Evolutionary conservation across 306 rosid genomes (phyloP).

Genomic region (Alnus glutinosa): DNA sequence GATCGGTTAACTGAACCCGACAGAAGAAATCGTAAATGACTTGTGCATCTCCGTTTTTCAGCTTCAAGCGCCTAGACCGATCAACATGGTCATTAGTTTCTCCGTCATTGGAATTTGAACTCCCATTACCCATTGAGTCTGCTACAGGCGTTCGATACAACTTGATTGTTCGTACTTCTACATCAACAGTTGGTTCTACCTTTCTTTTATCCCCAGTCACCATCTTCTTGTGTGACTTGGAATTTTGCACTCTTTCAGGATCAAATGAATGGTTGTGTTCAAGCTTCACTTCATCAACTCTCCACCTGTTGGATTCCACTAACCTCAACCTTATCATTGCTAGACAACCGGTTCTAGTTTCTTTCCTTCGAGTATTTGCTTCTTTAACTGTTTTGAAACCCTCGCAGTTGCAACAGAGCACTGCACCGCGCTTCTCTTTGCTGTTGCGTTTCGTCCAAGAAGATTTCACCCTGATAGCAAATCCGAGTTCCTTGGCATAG

Average conservation of each 20-base stretch:
- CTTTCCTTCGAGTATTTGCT: conserved; percentile 81
- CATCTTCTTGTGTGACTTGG: conserved; percentile 92
- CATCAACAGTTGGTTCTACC: conserved; percentile 69
- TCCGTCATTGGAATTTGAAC: conserved; percentile 65
- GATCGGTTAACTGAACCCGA: conserved; percentile 63
- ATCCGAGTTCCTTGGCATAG: conserved; percentile 83
- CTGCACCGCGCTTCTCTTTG: conserved; percentile 98
- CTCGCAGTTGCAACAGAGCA: conserved; percentile 92
- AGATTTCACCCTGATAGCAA: conserved; percentile 92
- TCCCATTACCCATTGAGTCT: conserved; percentile 56
- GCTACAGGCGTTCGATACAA: conserved; percentile 61
- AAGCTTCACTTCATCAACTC: conserved; percentile 91
- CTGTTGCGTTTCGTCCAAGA: conserved; percentile 97
- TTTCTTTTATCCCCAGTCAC: conserved; percentile 77
- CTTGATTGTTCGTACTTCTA: conserved; percentile 91
- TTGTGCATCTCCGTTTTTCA: conserved; percentile 67
- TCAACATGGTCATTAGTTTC: conserved; percentile 42
- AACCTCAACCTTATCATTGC: conserved; percentile 96
- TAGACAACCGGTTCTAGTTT: conserved; percentile 91
- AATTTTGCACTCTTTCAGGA: conserved; percentile 95
- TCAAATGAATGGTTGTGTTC: conserved; percentile 95
- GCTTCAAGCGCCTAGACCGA: conserved; percentile 59
- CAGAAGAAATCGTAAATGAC: conserved; percentile 63
- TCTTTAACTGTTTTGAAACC: conserved; percentile 88
- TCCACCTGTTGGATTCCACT: conserved; percentile 90